Conservation (phyloP, 257 asterid genomes). For the Salvia hispanica region DNA sequence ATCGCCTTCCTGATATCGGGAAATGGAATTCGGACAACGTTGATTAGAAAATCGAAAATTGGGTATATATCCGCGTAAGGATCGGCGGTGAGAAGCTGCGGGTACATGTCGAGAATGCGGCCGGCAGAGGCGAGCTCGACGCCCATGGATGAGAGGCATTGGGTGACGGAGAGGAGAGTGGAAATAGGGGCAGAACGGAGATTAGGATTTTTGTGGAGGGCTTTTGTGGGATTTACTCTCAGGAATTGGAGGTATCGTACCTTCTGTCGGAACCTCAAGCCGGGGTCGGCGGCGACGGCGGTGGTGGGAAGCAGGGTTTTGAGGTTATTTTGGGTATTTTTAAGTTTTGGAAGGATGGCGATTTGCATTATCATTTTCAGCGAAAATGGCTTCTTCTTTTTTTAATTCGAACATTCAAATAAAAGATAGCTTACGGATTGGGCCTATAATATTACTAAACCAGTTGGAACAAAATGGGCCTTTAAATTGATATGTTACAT, state of each 20-base stretch:
- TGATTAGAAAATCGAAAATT: conserved; percentile 59
- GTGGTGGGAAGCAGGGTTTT: conserved; percentile 17
- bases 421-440: too few species aligned
- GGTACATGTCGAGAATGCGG: conserved; percentile 83
- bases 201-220: conserved; percentile 64
- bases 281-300: conserved; percentile 48
- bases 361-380: conserved; percentile 50
- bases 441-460: too few species aligned
- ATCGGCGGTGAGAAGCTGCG: conserved; percentile 71
- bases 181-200: conserved; percentile 68
- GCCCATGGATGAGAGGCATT: conserved; percentile 74
- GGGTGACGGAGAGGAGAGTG: conserved; percentile 52
- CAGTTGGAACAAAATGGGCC: too few species aligned
- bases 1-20: conserved; percentile 54
- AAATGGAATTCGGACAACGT: conserved; percentile 55
- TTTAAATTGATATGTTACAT: too few species aligned
- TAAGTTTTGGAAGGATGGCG: conserved; percentile 27
- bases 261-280: conserved; percentile 64
- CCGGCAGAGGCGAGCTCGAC: conserved; percentile 60
- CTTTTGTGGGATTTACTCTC: conserved; percentile 59
- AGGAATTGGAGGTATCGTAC: conserved; percentile 58
- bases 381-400: neutral
- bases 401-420: too few species aligned
- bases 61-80: conserved; percentile 66
- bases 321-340: conserved; percentile 18